Base-by-base conservation (phyloP, 352 stramenopile species). In the Plasmopara viticola region DNA sequence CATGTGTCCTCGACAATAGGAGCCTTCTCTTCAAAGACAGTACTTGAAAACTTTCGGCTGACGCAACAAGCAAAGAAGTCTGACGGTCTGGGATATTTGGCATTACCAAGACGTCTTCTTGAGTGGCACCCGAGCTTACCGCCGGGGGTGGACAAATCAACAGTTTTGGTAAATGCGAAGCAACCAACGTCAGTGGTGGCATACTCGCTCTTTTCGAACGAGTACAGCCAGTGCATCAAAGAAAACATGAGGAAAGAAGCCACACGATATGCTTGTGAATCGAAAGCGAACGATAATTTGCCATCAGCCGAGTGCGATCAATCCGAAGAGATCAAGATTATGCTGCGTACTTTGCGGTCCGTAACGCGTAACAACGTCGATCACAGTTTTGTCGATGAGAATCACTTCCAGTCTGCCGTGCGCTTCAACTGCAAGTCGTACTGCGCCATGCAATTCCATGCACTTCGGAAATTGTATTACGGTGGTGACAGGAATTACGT, bases 401-500 rank as follows among this genome's bases (percentile, higher is more conserved):
- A 85, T 51, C 76, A 92, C 51, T 94, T 92, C 53, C 81, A 94
- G 53, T 67, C 68, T 4, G 64, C 71, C 20, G 89, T 84, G 40
- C 79, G 81, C 6, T 95, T 95, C 50, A 86, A 74, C 39, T 95
- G 84, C 63, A 95, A 93, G 55, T 85, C 80, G 41, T 95, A 93
- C 55, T 95, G 92, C 44, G 84, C 84, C 15, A 91, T 91, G 78
- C 84, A 95, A 62, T 95, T 95, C 49, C 78, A 93, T 43, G 82
- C 83, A 2, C 64, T 95, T 9, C 76, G 84, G 9, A 82, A 83
- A 44, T 53, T 95, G 6, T 88, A 92, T 53, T 92, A 93, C 31
- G 81, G 83, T 20, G 83, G 83, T 42, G 82, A 95, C 38, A 68
- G 83, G 9, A 91, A 91, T 49, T 95, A 90, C 35, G 76, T 95